Base-by-base conservation (phyloP, 73 alveolate genomes). In the Paramecium tetraurelia region DNA sequence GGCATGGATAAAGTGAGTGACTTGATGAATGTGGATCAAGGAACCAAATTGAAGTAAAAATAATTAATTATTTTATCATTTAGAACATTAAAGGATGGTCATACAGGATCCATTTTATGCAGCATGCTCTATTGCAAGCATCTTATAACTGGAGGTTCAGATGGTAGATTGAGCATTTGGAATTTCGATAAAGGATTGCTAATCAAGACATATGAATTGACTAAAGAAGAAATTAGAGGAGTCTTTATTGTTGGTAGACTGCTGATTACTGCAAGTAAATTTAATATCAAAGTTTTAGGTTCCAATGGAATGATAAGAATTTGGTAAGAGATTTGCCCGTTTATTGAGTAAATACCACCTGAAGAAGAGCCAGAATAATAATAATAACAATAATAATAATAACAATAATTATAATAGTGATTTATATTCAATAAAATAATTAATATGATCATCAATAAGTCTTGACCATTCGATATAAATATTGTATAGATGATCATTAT, bases 251-350 rank as follows among this genome's bases (percentile, higher is more conserved):
- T 48, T 5, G 57, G 57, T 22, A 80, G 29, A 48, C 22, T 80
- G 46, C 27, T 80, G 22, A 80, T 80, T 44, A 80, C 90, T 20
- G 90, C 90, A 80, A 80, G 90, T 80, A 53, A 53, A 53, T n/a
- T 48, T 14, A 18, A 5, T n/a, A 16, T 16, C 7, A 18, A 18
- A 18, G 3, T 4, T 40, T 18, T 7, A 80, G 90, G 90, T 46
- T 80, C 90, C 24, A 80, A 80, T 80, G 90, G 90, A 7, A 63
- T 48, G 33, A 22, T 80, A 44, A 40, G 90, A 46, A 46, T 80
- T 24, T 80, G 90, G 90, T 21, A 80, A 63, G 90, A 80, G 35
- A 80, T 80, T 80, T 48, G 75, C 35, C 90, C 90, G 9, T 80
- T 80, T 44, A 80, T 80, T 44, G 90, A 80, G 8, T 24, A 80